phyloP scores from a whole-genome alignment of 192 early-diverging fungal genomes.

The Entophlyctis luteolus region DNA sequence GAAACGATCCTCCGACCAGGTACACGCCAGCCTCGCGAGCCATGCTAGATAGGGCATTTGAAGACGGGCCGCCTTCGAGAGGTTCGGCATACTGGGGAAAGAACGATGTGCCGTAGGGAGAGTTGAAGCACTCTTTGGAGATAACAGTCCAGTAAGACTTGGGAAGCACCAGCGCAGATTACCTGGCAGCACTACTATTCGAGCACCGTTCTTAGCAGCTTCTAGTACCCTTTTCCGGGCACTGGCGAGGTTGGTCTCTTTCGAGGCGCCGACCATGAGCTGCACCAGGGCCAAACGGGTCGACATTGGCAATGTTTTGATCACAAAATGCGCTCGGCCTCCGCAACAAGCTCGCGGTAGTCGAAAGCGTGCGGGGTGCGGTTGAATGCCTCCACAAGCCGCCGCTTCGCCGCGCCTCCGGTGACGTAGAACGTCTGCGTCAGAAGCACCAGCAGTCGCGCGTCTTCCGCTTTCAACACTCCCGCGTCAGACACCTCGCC shows the following conservation, averaged over 20 bases:
- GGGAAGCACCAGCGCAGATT: not conserved
- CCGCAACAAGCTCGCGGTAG: too few species aligned
- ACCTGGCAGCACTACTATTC: conserved; percentile 88
- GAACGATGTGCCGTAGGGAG: conserved; percentile 87
- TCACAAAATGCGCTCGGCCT: too few species aligned
- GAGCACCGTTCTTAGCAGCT: conserved; percentile 76
- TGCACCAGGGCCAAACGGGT: conserved; percentile 55
- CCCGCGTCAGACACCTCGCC: conserved; percentile 62
- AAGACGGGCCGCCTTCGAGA: conserved; percentile 66
- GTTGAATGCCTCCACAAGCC: conserved; percentile 76
- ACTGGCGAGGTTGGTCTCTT: conserved; percentile 71
- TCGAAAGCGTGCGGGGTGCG: conserved; percentile 71
- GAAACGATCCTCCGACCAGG: conserved; percentile 81
- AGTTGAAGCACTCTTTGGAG: conserved; percentile 92
- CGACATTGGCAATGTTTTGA: too few species aligned
- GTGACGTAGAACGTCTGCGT: conserved; percentile 88
- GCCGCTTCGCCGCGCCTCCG: conserved; percentile 58
- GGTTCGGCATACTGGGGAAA: conserved; percentile 91
- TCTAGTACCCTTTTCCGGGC: conserved; percentile 78
- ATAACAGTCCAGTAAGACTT: too few species aligned
- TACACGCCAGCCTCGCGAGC: conserved; percentile 86
- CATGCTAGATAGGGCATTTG: conserved; percentile 69
- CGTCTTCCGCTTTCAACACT: conserved; percentile 60
- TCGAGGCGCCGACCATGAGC: conserved; percentile 70
- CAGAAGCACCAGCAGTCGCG: conserved; percentile 72